Percentiles rank a stretch among this genome's conserved stretches.
phyloP scores from a whole-genome alignment of 306 rosid genomes.

The Abrus pulchellus region DNA sequence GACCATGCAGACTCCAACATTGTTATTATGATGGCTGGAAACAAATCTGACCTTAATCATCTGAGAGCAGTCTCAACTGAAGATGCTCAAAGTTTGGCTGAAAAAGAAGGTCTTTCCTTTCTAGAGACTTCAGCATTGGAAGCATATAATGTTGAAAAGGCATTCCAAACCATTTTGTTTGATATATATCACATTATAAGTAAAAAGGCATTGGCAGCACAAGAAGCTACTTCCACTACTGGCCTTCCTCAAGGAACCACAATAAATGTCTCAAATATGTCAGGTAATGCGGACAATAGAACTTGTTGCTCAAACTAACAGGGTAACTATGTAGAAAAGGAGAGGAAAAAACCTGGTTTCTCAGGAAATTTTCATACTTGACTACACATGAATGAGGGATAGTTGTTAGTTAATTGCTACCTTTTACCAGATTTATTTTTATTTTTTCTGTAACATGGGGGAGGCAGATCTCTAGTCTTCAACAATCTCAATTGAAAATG shows the following conservation, averaged over 20 bases:
- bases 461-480: conserved; percentile 46
- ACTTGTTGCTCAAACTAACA: conserved; percentile 74
- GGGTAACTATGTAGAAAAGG: conserved; percentile 37
- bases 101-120: conserved; percentile 69
- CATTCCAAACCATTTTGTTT: conserved; percentile 77
- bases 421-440: conserved; percentile 40
- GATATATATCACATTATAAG: conserved; percentile 77
- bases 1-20: conserved; percentile 85
- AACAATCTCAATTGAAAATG: conserved; percentile 45
- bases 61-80: conserved; percentile 67
- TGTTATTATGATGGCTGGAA: conserved; percentile 80
- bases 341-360: conserved; percentile 36
- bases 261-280: conserved; percentile 63
- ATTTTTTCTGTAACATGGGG: conserved; percentile 37
- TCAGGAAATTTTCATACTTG: conserved; percentile 24
- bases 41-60: conserved; percentile 77
- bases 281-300: conserved; percentile 52
- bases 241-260: conserved; percentile 78
- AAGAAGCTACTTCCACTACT: conserved; percentile 65
- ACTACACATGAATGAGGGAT: conserved; percentile 37
- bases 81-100: conserved; percentile 75
- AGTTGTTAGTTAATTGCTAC: conserved; percentile 45
- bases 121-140: conserved; percentile 84
- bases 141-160: conserved; percentile 76
- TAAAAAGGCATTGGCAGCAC: conserved; percentile 84